Evolutionary conservation across 768 basidiomycete genomes (phyloP).

Genomic region (Hypholoma sublateritium): DNA sequence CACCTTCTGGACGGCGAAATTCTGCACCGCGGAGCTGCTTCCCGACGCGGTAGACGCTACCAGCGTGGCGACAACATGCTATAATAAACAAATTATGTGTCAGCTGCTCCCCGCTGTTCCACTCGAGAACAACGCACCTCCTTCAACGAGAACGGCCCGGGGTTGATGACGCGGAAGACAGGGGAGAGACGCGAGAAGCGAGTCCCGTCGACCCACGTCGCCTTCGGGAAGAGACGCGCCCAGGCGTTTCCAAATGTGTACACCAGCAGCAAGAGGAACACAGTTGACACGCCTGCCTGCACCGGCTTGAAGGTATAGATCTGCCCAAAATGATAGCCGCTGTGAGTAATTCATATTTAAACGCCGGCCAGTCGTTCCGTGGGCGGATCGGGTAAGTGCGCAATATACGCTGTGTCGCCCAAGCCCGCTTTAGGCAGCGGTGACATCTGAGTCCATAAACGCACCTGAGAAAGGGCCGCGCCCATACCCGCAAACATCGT

Average conservation of each 20-base stretch:
- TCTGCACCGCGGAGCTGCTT: conserved; percentile 53
- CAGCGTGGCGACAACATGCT: conserved; percentile 60
- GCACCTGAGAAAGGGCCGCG: conserved; percentile 56
- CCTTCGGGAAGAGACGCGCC: conserved; percentile 45
- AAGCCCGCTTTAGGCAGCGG: background rate
- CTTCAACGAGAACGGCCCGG: conserved; percentile 56
- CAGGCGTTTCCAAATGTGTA: conserved; percentile 52
- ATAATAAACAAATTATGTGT: background rate
- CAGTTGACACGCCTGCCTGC: conserved; percentile 47
- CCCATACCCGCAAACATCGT: conserved; percentile 58
- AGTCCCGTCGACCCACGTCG: conserved; percentile 43
- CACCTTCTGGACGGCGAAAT: conserved; percentile 63
- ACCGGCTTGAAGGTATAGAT: conserved; percentile 64
- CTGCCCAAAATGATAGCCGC: conserved; percentile 28
- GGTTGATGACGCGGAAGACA: conserved; percentile 50
- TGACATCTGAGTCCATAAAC: conserved; percentile 8
- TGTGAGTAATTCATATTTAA: background rate
- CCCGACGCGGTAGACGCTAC: conserved; percentile 56
- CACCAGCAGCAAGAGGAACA: conserved; percentile 56
- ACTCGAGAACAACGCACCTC: conserved; percentile 38
- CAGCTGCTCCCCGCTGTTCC: background rate
- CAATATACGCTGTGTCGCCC: background rate
- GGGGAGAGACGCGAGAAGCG: conserved; percentile 39
- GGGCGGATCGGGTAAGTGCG: background rate
- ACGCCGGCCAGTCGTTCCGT: background rate